phyloP scores from a whole-genome alignment of 495 filamentous ascomycete genomes.

The Haplographium delicatum region DNA sequence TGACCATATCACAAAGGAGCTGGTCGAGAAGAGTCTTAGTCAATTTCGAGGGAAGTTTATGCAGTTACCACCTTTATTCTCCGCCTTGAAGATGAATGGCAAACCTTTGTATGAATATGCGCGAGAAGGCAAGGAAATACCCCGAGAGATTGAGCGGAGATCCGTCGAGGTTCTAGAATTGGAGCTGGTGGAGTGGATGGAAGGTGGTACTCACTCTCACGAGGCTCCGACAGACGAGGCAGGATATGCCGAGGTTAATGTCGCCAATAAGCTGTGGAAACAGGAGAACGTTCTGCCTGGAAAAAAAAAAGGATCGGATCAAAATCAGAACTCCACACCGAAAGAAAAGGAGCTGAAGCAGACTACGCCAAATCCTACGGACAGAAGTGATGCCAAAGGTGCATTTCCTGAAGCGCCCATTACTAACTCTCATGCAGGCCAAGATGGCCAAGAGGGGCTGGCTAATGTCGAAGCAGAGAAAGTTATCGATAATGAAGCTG shows the following conservation, averaged over 20 bases:
- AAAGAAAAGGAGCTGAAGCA: background rate
- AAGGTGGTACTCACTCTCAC: conserved; percentile 70
- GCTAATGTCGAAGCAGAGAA: background rate
- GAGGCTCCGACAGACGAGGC: conserved; percentile 73
- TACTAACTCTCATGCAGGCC: too few relatives aligned
- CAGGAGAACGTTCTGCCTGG: conserved; percentile 29
- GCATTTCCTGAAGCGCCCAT: too few relatives aligned
- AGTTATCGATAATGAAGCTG: background rate
- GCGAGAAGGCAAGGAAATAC: conserved; percentile 75
- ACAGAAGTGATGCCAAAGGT: too few relatives aligned
- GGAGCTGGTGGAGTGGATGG: conserved; percentile 82
- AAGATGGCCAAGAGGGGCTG: too few relatives aligned
- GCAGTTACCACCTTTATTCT: conserved; percentile 88
- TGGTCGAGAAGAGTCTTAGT: conserved; percentile 69
- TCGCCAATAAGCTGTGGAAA: conserved; percentile 64
- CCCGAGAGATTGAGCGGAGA: conserved; percentile 74
- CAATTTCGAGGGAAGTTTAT: conserved; percentile 80
- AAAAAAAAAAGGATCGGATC: background rate
- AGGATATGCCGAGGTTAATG: conserved; percentile 60
- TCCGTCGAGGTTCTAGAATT: conserved; percentile 70
- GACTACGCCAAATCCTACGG: background rate
- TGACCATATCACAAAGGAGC: conserved; percentile 69
- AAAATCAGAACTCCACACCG: too few relatives aligned
- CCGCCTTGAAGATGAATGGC: conserved; percentile 84
- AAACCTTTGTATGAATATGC: conserved; percentile 96